Conservation (phyloP, 345 rosid genomes). For the Isatis tinctoria region DNA sequence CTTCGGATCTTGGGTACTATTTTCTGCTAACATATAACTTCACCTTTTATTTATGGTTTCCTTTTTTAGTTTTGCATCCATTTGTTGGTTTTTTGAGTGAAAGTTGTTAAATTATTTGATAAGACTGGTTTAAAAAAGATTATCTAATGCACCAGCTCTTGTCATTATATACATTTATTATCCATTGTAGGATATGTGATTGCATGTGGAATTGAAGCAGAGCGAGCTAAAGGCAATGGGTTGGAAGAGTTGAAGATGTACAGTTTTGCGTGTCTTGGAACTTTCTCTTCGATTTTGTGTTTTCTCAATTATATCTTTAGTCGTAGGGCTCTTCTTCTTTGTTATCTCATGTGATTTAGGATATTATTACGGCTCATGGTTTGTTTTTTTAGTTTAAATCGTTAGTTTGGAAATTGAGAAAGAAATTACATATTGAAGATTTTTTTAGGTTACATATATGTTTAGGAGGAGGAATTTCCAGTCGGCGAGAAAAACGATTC, state of each 20-base stretch:
- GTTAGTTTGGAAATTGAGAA: no score
- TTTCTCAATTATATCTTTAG: no score
- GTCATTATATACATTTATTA: not conserved
- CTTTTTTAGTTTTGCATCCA: not conserved
- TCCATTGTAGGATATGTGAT: not conserved
- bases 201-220: conserved; percentile 58
- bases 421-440: not conserved
- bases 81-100: not conserved
- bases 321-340: no score
- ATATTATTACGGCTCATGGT: not conserved
- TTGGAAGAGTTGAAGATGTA: conserved; percentile 46
- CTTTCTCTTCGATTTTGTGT: not conserved
- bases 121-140: not conserved
- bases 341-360: not conserved
- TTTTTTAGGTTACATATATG: not conserved
- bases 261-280: not conserved
- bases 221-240: conserved; percentile 67
- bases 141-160: not conserved
- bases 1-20: conserved; percentile 82
- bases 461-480: not conserved
- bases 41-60: not conserved
- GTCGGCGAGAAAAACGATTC: not conserved
- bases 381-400: not conserved
- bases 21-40: not conserved
- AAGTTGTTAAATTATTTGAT: not conserved